These are phyloP conservation scores for Mycena vitilis DNA, from an alignment of 768 basidiomycete species.

Conservation along the genomic window DNA sequence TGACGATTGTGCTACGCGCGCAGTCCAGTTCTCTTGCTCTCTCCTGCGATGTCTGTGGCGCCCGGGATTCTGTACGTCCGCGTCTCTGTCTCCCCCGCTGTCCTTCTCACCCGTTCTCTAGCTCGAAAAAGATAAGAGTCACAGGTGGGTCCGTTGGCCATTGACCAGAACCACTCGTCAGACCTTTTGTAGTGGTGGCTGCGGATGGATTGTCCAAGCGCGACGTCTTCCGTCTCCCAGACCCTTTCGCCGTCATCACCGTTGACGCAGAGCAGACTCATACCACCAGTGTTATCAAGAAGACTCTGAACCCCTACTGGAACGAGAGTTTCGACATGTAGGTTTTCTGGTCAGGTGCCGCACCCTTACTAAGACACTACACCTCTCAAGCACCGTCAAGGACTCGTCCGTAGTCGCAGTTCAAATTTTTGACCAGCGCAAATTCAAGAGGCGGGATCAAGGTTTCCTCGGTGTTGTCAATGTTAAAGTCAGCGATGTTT, in stretches of 20 bases:
- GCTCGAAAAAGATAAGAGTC: slow-evolving; percentile 81
- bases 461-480: slow-evolving; percentile 99
- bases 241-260: slow-evolving; percentile 98
- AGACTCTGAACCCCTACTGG: slow-evolving; percentile 95
- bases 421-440: slow-evolving; percentile 99
- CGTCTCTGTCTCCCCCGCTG: slow-evolving; percentile 26
- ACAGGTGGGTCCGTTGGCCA: slow-evolving; percentile 62
- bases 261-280: slow-evolving; percentile 98
- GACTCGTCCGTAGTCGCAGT: slow-evolving; percentile 98
- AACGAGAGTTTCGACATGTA: slow-evolving; percentile 99
- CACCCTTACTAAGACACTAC: slow-evolving; percentile 22
- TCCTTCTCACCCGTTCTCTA: slow-evolving; percentile 40
- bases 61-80: slow-evolving; percentile 57
- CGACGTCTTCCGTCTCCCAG: slow-evolving; percentile 95
- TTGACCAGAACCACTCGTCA: slow-evolving; percentile 7
- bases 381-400: slow-evolving; percentile 80
- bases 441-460: slow-evolving; percentile 98
- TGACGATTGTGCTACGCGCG: slow-evolving; percentile 18
- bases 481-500: slow-evolving; percentile 87
- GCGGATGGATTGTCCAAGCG: slow-evolving; percentile 94
- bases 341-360: slow-evolving; percentile 40
- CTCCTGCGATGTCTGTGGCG: slow-evolving; percentile 55
- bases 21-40: neutral
- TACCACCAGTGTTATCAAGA: slow-evolving; percentile 97
- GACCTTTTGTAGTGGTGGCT: slow-evolving; percentile 78